Percentiles rank a stretch among this genome's conserved stretches.
Conservation (phyloP, 768 basidiomycete species). For the Royoungia palumana region DNA sequence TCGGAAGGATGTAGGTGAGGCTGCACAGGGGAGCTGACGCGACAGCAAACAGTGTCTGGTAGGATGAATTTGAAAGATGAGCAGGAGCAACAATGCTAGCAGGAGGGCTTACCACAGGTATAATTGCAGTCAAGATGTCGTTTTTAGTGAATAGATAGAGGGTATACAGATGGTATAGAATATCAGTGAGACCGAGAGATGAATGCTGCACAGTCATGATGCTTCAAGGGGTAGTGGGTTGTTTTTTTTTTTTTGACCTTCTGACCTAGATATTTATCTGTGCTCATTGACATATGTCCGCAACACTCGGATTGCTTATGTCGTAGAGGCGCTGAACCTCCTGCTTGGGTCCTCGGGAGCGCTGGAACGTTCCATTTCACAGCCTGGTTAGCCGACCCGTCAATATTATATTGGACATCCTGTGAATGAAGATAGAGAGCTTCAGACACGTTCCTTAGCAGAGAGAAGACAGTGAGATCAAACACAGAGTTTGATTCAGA, state of each 20-base stretch:
- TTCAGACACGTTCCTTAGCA: no score
- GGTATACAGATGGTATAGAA: slow-evolving; percentile 26
- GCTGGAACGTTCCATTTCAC: no score
- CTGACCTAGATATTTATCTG: background rate
- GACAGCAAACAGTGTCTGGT: slow-evolving; percentile 33
- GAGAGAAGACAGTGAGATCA: no score
- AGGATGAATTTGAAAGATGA: background rate
- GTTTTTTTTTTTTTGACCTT: no score
- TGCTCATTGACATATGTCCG: no score
- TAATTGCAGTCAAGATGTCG: slow-evolving; percentile 44
- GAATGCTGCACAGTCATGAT: slow-evolving; percentile 21
- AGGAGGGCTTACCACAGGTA: slow-evolving; percentile 41
- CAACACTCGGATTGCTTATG: no score
- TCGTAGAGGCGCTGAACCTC: no score
- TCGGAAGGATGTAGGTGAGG: slow-evolving; percentile 18
- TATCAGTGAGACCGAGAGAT: slow-evolving; percentile 4
- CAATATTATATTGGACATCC: no score
- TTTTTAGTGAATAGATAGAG: slow-evolving; percentile 43
- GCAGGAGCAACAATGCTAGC: background rate
- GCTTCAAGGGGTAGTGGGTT: background rate
- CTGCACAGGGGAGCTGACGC: slow-evolving; percentile 31
- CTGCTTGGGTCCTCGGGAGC: no score
- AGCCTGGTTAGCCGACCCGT: no score
- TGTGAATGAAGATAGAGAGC: no score
- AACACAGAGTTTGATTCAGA: no score